A percentile compares a stretch with the other conserved stretches of the same genome.
These are phyloP conservation scores for Meyerozyma elateridarum DNA, from an alignment of 1,139 yeast genomes.

Conservation along the genomic window DNA sequence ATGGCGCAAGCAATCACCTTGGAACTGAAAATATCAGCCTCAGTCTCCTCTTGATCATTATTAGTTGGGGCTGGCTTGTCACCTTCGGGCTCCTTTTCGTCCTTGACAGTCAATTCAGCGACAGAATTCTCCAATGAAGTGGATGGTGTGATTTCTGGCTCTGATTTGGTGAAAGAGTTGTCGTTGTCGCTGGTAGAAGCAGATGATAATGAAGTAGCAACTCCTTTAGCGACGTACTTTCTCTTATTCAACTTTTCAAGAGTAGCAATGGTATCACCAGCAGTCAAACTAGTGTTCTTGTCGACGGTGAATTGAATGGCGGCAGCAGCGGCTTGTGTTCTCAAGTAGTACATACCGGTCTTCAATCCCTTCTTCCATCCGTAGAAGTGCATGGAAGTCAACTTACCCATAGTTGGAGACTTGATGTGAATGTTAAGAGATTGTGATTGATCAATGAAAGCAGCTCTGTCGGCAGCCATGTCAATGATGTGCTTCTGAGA, in stretches of 20 bases:
- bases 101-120: slow-evolving; percentile 36
- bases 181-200: slow-evolving; percentile 22
- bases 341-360: slow-evolving; percentile 95
- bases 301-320: slow-evolving; percentile 93
- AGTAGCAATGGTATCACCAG: slow-evolving; percentile 49
- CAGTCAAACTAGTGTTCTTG: slow-evolving; percentile 22
- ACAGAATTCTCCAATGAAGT: slow-evolving; percentile 45
- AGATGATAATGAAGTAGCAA: slow-evolving; percentile 11
- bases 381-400: slow-evolving; percentile 96
- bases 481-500: slow-evolving; percentile 85
- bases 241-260: slow-evolving; percentile 55
- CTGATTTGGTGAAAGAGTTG: slow-evolving; percentile 3
- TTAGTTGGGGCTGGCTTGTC: slow-evolving; percentile 16
- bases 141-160: slow-evolving; percentile 19
- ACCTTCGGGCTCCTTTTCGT: slow-evolving; percentile 14
- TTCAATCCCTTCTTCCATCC: slow-evolving; percentile 97
- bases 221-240: slow-evolving; percentile 36
- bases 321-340: slow-evolving; percentile 93
- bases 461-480: slow-evolving; percentile 93
- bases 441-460: slow-evolving; percentile 93
- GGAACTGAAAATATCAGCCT: slow-evolving; percentile 79
- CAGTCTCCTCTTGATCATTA: slow-evolving; percentile 21
- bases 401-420: slow-evolving; percentile 87
- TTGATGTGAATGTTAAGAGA: slow-evolving; percentile 81
- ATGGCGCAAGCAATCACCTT: slow-evolving; percentile 96